Conservation (phyloP, 257 asterid genomes). For the Penstemon davidsonii region DNA sequence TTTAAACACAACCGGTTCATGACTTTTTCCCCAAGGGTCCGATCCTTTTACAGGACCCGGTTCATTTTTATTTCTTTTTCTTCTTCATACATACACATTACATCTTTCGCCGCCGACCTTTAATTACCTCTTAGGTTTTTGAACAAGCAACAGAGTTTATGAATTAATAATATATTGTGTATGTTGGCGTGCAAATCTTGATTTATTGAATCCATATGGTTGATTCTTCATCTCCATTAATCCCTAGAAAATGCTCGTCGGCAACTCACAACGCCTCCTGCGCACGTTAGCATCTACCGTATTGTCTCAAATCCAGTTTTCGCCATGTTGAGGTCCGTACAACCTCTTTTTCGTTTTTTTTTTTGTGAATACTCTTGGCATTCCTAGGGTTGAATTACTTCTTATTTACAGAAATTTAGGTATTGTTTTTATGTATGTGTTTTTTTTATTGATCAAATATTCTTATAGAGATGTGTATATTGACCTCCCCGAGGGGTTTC, state of each 20-base stretch:
- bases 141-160: no score
- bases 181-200: no score
- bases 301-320: conserved; percentile 24
- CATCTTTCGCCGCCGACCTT: no score
- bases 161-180: no score
- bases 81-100: no score
- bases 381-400: not conserved
- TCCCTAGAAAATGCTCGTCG: conserved; percentile 43
- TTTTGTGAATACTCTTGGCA: not conserved
- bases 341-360: not conserved
- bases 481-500: conserved; percentile 33
- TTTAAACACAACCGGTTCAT: no score
- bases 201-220: no score
- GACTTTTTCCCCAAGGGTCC: no score
- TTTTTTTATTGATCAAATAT: conserved; percentile 11
- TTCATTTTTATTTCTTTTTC: no score
- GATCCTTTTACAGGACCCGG: no score
- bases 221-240: not conserved
- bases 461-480: conserved; percentile 23
- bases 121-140: no score
- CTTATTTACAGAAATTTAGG: not conserved
- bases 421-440: conserved; percentile 2
- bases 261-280: conserved; percentile 30
- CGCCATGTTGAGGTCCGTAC: conserved; percentile 50
- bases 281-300: conserved; percentile 24